phyloP scores from a whole-genome alignment of 148 eudicot genomes.

The Vaccinium darrowii region DNA sequence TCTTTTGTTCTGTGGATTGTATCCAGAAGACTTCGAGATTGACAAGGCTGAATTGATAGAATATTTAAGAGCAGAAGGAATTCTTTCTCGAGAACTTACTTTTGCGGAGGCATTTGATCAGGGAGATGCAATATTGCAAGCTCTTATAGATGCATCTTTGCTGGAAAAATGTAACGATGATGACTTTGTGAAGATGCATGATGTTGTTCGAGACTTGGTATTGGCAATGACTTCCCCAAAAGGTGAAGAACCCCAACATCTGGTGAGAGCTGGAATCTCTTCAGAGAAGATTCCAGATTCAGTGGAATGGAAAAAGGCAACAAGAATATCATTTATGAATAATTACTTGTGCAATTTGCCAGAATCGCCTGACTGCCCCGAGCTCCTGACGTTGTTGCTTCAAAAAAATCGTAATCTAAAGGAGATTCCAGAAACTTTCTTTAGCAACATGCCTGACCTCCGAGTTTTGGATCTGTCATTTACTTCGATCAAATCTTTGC shows the following conservation, averaged over 20 bases:
- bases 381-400: neutral
- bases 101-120: neutral
- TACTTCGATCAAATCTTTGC: neutral
- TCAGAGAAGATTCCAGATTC: neutral
- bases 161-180: neutral
- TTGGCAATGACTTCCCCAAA: neutral
- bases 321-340: neutral
- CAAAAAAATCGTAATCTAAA: neutral
- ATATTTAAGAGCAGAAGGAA: neutral
- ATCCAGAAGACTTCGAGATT: neutral
- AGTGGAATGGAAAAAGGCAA: neutral
- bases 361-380: neutral
- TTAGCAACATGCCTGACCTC: neutral
- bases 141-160: neutral
- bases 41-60: neutral
- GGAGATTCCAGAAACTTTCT: neutral
- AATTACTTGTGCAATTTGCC: neutral
- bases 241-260: neutral
- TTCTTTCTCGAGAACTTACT: neutral
- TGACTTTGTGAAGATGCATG: neutral
- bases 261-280: neutral
- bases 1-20: conserved; percentile 8
- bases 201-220: neutral
- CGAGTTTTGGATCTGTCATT: neutral
- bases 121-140: neutral